Conservation (phyloP, 2,329 filamentous ascomycete species). For the Aspergillus versicolor region DNA sequence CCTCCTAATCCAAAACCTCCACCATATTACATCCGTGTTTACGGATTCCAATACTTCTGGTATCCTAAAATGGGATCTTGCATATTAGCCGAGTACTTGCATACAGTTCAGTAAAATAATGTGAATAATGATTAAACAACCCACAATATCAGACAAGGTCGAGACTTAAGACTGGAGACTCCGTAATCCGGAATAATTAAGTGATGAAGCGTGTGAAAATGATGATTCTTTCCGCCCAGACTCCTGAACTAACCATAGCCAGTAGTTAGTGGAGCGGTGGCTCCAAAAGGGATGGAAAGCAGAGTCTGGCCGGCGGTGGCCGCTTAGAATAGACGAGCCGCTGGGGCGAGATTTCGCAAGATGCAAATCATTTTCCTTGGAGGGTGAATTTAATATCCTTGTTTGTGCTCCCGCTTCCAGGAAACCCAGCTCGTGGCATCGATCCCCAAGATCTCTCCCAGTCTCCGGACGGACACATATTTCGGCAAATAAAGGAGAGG, state of each 20-base stretch:
- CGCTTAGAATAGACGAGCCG: neutral
- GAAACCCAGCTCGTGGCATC: neutral
- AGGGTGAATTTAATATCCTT: slow-evolving; percentile 1
- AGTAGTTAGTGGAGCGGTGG: slow-evolving; percentile 2
- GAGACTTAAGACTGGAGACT: neutral
- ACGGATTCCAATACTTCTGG: too few relatives aligned
- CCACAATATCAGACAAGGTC: neutral
- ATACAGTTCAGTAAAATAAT: neutral
- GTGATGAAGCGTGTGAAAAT: neutral
- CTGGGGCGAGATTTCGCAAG: neutral
- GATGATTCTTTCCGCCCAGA: neutral
- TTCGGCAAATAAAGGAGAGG: too few relatives aligned
- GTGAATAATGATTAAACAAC: neutral
- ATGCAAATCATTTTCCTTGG: neutral
- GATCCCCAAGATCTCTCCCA: neutral
- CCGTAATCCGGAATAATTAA: neutral
- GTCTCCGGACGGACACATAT: neutral
- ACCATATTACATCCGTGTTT: neutral
- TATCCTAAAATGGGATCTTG: neutral
- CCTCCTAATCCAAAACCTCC: neutral
- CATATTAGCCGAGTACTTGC: neutral
- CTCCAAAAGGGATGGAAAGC: neutral
- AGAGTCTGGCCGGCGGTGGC: slow-evolving; percentile 2
- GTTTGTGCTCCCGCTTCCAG: neutral
- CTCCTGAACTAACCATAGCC: slow-evolving; percentile 11